These are phyloP conservation scores for Dactylellina drechsleri DNA, from an alignment of 2,329 filamentous ascomycete genomes.

Conservation along the genomic window DNA sequence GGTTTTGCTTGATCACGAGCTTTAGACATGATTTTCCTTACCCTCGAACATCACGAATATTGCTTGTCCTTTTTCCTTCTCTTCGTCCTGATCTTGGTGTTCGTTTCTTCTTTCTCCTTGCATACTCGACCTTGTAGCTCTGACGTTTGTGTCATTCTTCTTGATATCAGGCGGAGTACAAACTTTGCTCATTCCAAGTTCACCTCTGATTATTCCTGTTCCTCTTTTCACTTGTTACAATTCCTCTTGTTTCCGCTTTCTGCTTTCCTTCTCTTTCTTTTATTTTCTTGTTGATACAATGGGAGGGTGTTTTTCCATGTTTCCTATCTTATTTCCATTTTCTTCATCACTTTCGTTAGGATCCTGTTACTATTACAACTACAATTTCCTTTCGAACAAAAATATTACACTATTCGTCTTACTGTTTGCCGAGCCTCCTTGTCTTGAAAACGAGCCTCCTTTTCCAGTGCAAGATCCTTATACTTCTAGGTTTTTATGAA, in stretches of 20 bases:
- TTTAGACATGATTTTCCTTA: constrained; percentile 54
- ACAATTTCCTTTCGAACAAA: neutral
- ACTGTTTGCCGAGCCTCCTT: neutral
- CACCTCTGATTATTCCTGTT: constrained; percentile 20
- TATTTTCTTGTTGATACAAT: constrained; percentile 32
- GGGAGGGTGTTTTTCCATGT: constrained; percentile 48
- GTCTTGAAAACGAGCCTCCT: neutral
- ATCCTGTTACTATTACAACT: constrained; percentile 43
- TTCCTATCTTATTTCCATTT: constrained; percentile 23
- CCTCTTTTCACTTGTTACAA: constrained; percentile 10
- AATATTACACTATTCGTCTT: neutral
- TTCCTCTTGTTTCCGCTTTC: constrained; percentile 9
- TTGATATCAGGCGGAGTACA: constrained; percentile 45
- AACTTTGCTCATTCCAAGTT: constrained; percentile 20
- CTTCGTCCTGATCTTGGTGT: constrained; percentile 53
- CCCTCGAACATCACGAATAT: constrained; percentile 54
- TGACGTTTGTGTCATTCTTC: constrained; percentile 14
- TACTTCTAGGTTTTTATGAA: neutral
- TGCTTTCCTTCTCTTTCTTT: constrained; percentile 17
- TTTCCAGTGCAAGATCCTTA: neutral
- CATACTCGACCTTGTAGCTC: constrained; percentile 52
- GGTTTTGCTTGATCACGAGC: constrained; percentile 52
- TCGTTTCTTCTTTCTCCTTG: constrained; percentile 25
- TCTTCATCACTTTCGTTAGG: constrained; percentile 31
- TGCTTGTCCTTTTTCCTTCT: constrained; percentile 55